Evolutionary conservation across 768 basidiomycete species (phyloP), one percentile per base, ranked within the genome.

Genomic region (Gautieria morchelliformis): DNA sequence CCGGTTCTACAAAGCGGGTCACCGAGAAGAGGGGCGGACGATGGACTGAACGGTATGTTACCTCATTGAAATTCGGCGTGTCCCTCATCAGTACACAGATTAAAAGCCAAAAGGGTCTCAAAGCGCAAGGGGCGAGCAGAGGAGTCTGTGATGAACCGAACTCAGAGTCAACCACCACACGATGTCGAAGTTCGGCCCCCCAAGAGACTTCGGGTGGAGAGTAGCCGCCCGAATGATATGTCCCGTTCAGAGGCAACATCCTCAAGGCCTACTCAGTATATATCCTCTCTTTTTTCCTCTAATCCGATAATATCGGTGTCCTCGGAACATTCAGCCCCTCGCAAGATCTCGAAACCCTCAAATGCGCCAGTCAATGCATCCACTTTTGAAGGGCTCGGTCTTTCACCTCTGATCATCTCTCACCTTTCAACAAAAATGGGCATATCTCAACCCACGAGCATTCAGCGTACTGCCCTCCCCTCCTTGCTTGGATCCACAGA

Each of bases 251-350:
- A 57, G 47, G 19, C 58, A 8, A 61, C 64, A 48, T 64, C 61
- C 65, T 58, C 69, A 54, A 59, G 61, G 47, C 72, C 58, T 12
- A 74, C 77, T 2, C 86, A 88, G 62, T 72, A 93, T 59, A 90
- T 95, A 60, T 96, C 93, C 0, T 93, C 92, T 9, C 75, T 95
- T 8, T 95, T 95, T 72, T 82, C 89, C 3, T 88, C 80, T 60
- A 92, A 93, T 62, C 89, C 89, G 1, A 81, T 80, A 67, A 67
- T 87, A 22, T 77, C 81, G n/a, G 61, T 63, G 0, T 78, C 78
- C 15, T 66, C 63, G 22, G 63, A 63, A 47, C 56, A 63, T 8
- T 40, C 66, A 15, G 52, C 60, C 10, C 53, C 59, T 3, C 72
- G 70, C 61, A 19, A 61, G 1, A 61, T 68, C 12, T 64, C 71